A percentile compares a stretch with the other conserved stretches of the same genome.
Evolutionary conservation across 345 rosid genomes (phyloP).

Genomic region (Gynandropsis gynandra): DNA sequence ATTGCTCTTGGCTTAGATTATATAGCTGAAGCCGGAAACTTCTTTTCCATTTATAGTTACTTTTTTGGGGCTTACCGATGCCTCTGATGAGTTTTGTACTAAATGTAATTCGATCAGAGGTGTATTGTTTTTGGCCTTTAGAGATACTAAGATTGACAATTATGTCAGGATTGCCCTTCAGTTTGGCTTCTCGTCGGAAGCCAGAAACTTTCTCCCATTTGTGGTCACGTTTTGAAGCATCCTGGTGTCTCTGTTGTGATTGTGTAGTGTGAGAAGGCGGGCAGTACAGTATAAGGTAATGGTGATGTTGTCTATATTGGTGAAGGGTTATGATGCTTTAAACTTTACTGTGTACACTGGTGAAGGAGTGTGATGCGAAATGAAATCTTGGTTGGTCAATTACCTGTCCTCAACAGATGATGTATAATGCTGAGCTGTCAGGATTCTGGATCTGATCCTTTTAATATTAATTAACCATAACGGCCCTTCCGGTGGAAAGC

Average conservation of each 20-base stretch:
- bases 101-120: too few relatives aligned
- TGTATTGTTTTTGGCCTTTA: too few relatives aligned
- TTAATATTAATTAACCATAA: constrained; percentile 20
- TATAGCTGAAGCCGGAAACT: background rate
- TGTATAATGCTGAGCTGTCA: constrained; percentile 16
- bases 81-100: too few relatives aligned
- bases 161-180: background rate
- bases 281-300: background rate
- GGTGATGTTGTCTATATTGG: background rate
- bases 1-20: background rate
- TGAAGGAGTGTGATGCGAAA: constrained; percentile 15
- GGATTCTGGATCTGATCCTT: constrained; percentile 27
- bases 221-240: constrained; percentile 4
- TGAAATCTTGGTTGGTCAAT: constrained; percentile 20
- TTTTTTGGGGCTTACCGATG: constrained; percentile 8
- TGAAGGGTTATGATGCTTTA: background rate
- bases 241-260: background rate
- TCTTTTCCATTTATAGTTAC: constrained; percentile 2
- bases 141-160: constrained; percentile 11
- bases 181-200: background rate
- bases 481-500: constrained; percentile 24
- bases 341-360: background rate
- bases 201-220: background rate
- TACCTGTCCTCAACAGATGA: constrained; percentile 21
- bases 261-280: background rate